phyloP scores from a whole-genome alignment of 192 early-diverging fungal genomes.

The Coemansia sp. region DNA sequence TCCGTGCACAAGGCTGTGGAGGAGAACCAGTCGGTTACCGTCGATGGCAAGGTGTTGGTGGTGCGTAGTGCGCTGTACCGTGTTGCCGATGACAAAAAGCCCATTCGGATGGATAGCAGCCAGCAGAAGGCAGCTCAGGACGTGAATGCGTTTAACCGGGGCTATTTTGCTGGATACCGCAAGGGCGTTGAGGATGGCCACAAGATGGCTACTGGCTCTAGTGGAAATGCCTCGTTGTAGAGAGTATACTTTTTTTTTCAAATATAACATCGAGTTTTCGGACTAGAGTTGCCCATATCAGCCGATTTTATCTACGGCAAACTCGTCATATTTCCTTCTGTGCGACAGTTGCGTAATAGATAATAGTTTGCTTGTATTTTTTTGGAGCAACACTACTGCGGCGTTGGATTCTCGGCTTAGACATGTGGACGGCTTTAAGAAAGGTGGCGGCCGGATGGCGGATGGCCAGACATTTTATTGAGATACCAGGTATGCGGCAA shows the following conservation, averaged over 20 bases:
- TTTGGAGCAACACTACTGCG: neutral
- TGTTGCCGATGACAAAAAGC: neutral
- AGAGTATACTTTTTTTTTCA: neutral
- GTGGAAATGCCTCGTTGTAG: neutral
- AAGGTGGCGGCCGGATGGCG: slow-evolving; percentile 1
- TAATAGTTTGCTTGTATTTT: neutral
- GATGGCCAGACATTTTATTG: neutral
- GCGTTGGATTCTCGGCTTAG: neutral
- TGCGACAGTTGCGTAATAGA: neutral
- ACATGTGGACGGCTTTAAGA: neutral
- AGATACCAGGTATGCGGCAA: neutral
- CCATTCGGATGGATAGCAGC: neutral
- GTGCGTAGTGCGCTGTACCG: slow-evolving; percentile 12
- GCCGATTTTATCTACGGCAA: neutral
- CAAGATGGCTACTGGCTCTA: neutral
- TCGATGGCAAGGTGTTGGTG: neutral
- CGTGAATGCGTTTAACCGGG: slow-evolving; percentile 19
- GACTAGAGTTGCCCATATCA: neutral
- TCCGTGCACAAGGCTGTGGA: slow-evolving; percentile 7
- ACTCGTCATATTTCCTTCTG: neutral
- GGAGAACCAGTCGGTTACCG: neutral
- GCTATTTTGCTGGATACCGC: slow-evolving; percentile 38
- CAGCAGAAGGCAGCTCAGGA: neutral
- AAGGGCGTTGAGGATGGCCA: slow-evolving; percentile 19
- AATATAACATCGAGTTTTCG: neutral